Conservation (phyloP, 495 filamentous ascomycete species). For the Chaetomidium leptoderma region DNA sequence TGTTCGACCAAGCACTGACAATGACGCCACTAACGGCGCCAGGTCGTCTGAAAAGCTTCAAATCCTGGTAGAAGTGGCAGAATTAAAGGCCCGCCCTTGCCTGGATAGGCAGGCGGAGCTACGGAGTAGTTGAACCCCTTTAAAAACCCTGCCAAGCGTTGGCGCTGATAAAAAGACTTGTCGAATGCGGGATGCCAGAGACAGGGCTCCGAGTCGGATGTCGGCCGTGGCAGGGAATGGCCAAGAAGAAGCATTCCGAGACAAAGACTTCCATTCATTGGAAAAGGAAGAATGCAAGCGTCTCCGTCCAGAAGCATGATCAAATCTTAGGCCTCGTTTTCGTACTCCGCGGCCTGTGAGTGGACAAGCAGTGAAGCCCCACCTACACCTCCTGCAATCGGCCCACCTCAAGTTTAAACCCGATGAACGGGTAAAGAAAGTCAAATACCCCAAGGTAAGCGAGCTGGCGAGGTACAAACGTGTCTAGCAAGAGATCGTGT, state of each 20-base stretch:
- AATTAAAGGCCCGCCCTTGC: neutral
- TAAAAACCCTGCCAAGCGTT: neutral
- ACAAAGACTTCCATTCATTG: too few species aligned
- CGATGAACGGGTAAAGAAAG: neutral
- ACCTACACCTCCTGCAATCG: neutral
- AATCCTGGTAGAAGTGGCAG: too few species aligned
- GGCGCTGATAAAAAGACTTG: neutral
- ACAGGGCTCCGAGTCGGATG: too few species aligned
- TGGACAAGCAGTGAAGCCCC: constrained; percentile 6
- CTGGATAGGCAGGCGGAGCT: neutral
- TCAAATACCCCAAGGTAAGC: too few species aligned
- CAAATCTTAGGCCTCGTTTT: constrained; percentile 11
- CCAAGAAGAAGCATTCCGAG: too few species aligned
- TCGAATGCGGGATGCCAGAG: too few species aligned
- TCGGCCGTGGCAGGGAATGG: neutral
- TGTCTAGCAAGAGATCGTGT: neutral
- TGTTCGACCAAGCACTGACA: too few species aligned
- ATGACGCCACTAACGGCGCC: neutral
- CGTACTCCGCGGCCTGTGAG: constrained; percentile 3
- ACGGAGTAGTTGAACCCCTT: neutral
- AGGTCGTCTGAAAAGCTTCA: neutral
- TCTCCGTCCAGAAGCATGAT: neutral
- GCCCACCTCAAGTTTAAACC: neutral
- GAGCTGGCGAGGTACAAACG: neutral
- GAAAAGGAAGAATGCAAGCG: neutral